Conservation (phyloP, 768 basidiomycete species). For the Auricularia sp. region DNA sequence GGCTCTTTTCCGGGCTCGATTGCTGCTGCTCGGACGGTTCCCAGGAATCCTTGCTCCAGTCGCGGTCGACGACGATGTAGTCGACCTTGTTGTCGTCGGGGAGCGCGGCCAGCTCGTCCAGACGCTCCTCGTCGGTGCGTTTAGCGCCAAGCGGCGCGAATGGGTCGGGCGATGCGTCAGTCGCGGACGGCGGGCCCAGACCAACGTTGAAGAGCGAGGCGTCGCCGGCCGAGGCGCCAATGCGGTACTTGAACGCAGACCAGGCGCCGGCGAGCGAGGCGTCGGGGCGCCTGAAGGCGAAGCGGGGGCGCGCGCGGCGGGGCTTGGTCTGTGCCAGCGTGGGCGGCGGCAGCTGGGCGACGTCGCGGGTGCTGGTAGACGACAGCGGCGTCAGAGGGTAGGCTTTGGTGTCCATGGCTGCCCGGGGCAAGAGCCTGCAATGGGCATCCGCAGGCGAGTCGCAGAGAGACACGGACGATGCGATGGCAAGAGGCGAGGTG, state of each 20-base stretch:
- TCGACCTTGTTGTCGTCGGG: constrained; percentile 9
- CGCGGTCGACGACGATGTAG: constrained; percentile 9
- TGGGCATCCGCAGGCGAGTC: too few species aligned
- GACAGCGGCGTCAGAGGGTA: too few species aligned
- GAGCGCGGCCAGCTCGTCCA: background rate
- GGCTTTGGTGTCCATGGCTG: too few species aligned
- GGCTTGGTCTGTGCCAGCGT: background rate
- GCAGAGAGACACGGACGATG: too few species aligned
- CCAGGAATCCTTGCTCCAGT: background rate
- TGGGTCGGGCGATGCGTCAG: background rate
- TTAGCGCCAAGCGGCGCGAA: background rate
- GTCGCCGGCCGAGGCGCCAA: background rate
- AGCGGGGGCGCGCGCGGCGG: background rate
- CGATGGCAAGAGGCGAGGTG: too few species aligned
- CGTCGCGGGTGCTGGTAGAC: too few species aligned
- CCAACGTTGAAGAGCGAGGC: background rate
- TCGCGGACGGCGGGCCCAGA: background rate
- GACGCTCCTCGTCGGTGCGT: background rate
- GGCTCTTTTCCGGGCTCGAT: constrained; percentile 6
- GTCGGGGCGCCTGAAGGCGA: background rate
- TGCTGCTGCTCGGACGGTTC: constrained; percentile 4
- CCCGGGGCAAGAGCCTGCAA: too few species aligned
- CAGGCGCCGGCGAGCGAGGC: background rate
- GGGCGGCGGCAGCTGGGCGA: background rate
- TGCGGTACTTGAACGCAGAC: background rate